phyloP scores from a whole-genome alignment of 2,329 filamentous ascomycete species.

The Aureobasidium sp. region DNA sequence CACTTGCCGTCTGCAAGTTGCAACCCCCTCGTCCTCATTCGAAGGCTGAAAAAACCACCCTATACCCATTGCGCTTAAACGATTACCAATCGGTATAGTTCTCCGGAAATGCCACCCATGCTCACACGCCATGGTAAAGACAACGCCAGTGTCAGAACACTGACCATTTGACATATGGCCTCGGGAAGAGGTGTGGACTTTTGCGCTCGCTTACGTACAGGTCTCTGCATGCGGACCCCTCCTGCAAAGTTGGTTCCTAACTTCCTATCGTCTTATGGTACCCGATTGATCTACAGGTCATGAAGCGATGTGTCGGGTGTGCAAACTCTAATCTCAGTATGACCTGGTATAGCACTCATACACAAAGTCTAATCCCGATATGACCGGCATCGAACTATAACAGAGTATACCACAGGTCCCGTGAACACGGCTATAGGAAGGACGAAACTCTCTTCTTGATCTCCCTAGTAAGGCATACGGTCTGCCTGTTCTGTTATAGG shows the following conservation, averaged over 20 bases:
- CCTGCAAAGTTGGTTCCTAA: not conserved
- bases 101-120: not conserved
- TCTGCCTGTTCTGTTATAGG: not conserved
- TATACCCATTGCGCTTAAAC: not conserved
- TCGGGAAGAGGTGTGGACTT: not conserved
- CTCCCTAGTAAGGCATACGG: not conserved
- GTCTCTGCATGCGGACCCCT: not conserved
- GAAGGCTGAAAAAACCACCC: not conserved
- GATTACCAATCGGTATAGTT: not conserved
- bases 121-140: not conserved
- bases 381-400: not conserved
- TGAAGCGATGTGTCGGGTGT: not conserved
- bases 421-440: not conserved
- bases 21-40: not conserved
- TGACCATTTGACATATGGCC: not conserved
- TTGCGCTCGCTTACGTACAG: not conserved
- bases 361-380: not conserved
- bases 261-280: not conserved
- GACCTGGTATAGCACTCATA: not conserved
- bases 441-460: not conserved
- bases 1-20: not conserved
- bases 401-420: not conserved
- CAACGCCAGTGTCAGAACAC: not conserved
- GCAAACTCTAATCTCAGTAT: not conserved
- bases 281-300: not conserved